phyloP scores from a whole-genome alignment of 345 rosid species.

The Eucalyptus erythrocorys region DNA sequence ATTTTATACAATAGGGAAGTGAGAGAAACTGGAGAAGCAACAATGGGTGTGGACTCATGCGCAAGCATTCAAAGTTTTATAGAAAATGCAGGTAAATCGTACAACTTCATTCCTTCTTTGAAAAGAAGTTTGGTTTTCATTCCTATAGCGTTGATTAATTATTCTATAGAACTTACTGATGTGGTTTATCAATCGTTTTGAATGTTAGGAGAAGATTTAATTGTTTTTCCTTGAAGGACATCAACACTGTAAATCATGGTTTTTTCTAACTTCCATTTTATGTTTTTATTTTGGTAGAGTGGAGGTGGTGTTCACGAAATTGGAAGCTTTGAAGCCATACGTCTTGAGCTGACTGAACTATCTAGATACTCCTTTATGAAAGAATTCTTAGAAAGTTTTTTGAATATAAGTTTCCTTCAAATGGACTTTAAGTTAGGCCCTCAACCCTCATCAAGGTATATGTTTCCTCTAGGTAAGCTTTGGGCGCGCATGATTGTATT shows the following conservation, averaged over 20 bases:
- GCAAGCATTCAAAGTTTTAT: not conserved
- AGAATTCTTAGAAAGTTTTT: not conserved
- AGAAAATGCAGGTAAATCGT: not conserved
- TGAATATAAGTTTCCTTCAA: accelerated
- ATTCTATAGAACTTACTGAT: not conserved
- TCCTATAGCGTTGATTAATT: not conserved
- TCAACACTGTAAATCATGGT: not conserved
- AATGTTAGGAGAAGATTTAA: not conserved
- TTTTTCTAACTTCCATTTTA: not conserved
- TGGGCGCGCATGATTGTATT: too few relatives aligned
- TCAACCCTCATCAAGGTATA: too few relatives aligned
- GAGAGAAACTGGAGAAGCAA: not conserved
- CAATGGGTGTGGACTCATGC: not conserved
- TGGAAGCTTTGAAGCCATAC: not conserved
- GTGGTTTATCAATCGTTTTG: not conserved
- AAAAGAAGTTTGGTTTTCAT: not conserved
- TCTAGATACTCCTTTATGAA: not conserved
- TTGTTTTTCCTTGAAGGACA: not conserved
- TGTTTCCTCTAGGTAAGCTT: too few relatives aligned
- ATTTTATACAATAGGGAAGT: not conserved
- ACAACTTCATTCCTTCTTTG: not conserved
- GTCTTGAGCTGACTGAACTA: not conserved
- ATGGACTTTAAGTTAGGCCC: too few relatives aligned
- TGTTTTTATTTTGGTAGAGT: not conserved
- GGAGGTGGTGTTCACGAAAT: not conserved